Base-by-base conservation (phyloP, 108 stramenopile species). In the Epipyxis sp. region DNA sequence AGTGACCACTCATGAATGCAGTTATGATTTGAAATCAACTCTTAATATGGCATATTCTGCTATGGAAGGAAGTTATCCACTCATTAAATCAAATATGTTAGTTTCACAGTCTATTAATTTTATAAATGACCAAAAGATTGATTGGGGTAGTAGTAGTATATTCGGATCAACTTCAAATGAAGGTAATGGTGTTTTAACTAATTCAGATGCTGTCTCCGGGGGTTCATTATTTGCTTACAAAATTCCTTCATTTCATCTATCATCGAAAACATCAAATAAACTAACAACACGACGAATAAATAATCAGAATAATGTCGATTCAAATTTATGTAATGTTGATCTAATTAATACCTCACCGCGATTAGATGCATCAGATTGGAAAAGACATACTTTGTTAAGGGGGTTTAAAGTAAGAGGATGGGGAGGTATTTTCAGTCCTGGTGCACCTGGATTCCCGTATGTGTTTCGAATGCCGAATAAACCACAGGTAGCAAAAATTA, bases 391-490 rank as follows among this genome's bases (percentile, higher is more conserved):
- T 0, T 84, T 97, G 40, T 93, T 94, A 0, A 90, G 91, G 45
- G 96, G 96, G 0, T 95, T 97, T 79, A 89, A 89, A 78, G 94
- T 95, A 37, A 81, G 92, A 43, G 87, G 89, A 1, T 74, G 94
- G 20, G 83, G 92, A 88, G 46, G 46, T 20, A 50, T 50, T 50
- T 94, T 97, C 78, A 95, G 94, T 78, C 94, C 96, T 27, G 96
- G 96, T 3, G 93, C 93, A 0, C 96, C 96, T 10, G 96, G 96
- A 27, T 95, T 97, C 81, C 89, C 88, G 0, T 97, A 97, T 83
- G 83, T 93, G 13, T 97, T 97, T 83, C 6, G 46, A 50, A 50
- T 50, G 46, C 46, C 46, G 13, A 50, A 6, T 13, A 50, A 50
- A 50, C 46, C 46, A 50, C 46, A 50, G n/a, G n/a, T n/a, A n/a